These are phyloP conservation scores for Daldinia vernicosa DNA, from an alignment of 495 filamentous ascomycete genomes.

Conservation along the genomic window DNA sequence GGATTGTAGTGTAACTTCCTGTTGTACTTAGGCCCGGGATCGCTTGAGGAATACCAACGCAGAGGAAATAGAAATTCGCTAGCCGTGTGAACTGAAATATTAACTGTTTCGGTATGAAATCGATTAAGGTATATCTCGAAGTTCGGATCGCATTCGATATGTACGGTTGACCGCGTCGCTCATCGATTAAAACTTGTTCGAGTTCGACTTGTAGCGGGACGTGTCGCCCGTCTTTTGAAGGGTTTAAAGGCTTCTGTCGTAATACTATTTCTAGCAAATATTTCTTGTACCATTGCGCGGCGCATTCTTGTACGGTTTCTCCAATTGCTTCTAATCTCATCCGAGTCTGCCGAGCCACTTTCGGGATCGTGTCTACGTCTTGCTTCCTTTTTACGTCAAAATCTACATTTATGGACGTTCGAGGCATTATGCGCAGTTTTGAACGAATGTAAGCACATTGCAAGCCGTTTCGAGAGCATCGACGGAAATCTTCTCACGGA, in stretches of 20 bases:
- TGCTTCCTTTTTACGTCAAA: constrained; percentile 29
- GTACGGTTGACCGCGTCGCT: constrained; percentile 77
- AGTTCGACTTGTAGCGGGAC: constrained; percentile 69
- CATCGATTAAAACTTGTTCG: constrained; percentile 69
- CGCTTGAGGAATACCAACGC: constrained; percentile 88
- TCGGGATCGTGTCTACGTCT: constrained; percentile 12
- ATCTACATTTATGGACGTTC: constrained; percentile 24
- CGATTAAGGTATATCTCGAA: constrained; percentile 84
- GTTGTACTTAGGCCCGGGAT: constrained; percentile 89
- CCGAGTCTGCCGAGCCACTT: constrained; percentile 24
- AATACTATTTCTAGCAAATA: constrained; percentile 51
- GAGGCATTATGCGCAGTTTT: constrained; percentile 37
- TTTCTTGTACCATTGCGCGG: constrained; percentile 45
- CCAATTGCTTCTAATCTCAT: constrained; percentile 24
- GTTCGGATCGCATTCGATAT: constrained; percentile 82
- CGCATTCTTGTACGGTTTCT: constrained; percentile 25
- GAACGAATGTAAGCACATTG: constrained; percentile 37
- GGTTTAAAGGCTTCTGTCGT: constrained; percentile 48
- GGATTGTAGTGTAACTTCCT: constrained; percentile 85
- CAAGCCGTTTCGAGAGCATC: constrained; percentile 24
- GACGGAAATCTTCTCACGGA: constrained; percentile 12
- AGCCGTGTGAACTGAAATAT: constrained; percentile 91
- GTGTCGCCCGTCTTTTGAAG: constrained; percentile 64
- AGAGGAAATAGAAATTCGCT: constrained; percentile 90
- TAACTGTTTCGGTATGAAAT: constrained; percentile 87